Evolutionary conservation across 2,329 filamentous ascomycete genomes (phyloP).

Genomic region (Ophiostoma novo-ulmi): DNA sequence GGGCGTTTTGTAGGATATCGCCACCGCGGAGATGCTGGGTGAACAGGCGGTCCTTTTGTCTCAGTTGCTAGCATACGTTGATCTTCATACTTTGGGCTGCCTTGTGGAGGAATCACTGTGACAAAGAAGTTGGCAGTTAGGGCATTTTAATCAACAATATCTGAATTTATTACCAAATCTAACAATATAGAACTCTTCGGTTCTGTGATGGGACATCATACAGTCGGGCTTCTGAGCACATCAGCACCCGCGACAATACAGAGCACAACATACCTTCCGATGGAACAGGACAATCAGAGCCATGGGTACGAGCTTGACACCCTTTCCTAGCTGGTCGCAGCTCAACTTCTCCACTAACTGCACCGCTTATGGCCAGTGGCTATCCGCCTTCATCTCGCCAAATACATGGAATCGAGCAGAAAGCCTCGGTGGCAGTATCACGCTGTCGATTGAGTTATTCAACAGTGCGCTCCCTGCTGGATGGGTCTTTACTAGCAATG

Average conservation of each 20-base stretch:
- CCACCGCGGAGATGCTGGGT: neutral
- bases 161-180: neutral
- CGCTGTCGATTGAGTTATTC: neutral
- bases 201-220: neutral
- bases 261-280: neutral
- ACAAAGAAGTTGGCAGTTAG: neutral
- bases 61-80: neutral
- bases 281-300: neutral
- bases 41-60: neutral
- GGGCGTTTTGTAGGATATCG: neutral
- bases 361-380: conserved; percentile 26
- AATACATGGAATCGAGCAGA: neutral
- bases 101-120: neutral
- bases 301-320: neutral
- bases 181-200: neutral
- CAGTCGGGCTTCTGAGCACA: neutral
- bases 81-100: neutral
- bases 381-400: conserved; percentile 21
- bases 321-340: conserved; percentile 15
- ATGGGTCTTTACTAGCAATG: neutral
- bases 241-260: neutral
- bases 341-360: conserved; percentile 28
- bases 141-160: neutral
- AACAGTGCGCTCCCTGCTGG: neutral
- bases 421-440: neutral